These are phyloP conservation scores for Aspergillus awamori DNA, from an alignment of 2,329 filamentous ascomycete genomes.

Conservation along the genomic window DNA sequence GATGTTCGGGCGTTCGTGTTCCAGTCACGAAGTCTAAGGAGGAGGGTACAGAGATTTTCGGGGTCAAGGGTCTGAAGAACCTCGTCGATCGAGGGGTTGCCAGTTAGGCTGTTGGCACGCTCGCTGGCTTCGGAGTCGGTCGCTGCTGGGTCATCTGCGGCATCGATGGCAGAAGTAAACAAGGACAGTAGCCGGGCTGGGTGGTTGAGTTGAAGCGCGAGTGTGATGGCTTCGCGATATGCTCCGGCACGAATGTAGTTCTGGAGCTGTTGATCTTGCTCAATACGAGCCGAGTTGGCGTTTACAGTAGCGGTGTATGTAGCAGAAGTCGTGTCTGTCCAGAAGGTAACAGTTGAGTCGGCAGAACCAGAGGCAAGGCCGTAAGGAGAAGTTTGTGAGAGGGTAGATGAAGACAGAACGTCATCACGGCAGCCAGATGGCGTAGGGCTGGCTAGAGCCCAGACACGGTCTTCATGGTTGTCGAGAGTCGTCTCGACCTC, in stretches of 20 bases:
- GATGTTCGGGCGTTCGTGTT: slow-evolving; percentile 93
- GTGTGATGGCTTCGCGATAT: slow-evolving; percentile 88
- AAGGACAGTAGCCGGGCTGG: slow-evolving; percentile 82
- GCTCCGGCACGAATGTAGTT: slow-evolving; percentile 88
- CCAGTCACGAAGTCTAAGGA: slow-evolving; percentile 88
- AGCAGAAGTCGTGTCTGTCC: slow-evolving; percentile 84
- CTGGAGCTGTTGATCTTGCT: slow-evolving; percentile 91
- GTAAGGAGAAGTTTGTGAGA: slow-evolving; percentile 51
- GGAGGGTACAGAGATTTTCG: slow-evolving; percentile 80
- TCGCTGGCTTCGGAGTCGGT: slow-evolving; percentile 36
- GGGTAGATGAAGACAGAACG: slow-evolving; percentile 33
- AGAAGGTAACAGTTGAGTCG: slow-evolving; percentile 92
- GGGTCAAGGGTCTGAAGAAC: slow-evolving; percentile 78
- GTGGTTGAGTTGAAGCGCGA: slow-evolving; percentile 92
- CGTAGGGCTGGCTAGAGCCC: slow-evolving; percentile 75
- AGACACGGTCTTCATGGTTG: slow-evolving; percentile 95
- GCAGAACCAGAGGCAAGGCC: slow-evolving; percentile 86
- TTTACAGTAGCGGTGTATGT: slow-evolving; percentile 75
- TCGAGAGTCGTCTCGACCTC: slow-evolving; percentile 89
- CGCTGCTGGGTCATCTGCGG: slow-evolving; percentile 64
- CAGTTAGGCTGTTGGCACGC: slow-evolving; percentile 43
- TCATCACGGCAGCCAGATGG: slow-evolving; percentile 39
- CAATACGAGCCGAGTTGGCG: slow-evolving; percentile 76
- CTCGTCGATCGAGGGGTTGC: slow-evolving; percentile 68
- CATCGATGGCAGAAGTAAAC: slow-evolving; percentile 76